Percentiles rank a stretch among this genome's conserved stretches.
phyloP scores from a whole-genome alignment of 2,329 filamentous ascomycete species.

The Meredithiella fracta region DNA sequence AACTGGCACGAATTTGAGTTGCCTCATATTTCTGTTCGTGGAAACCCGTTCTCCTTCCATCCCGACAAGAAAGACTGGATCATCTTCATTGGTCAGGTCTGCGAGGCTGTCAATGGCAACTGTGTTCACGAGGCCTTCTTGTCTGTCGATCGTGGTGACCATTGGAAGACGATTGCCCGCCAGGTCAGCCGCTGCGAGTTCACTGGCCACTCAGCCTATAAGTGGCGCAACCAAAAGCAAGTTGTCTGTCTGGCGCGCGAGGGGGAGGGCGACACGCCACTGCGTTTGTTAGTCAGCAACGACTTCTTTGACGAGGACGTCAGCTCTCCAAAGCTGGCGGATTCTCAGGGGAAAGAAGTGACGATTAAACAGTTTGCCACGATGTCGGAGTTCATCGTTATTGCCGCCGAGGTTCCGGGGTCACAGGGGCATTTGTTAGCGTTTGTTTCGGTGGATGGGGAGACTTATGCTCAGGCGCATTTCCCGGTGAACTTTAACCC shows the following conservation, averaged over 20 bases:
- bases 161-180: slow-evolving; percentile 59
- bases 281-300: slow-evolving; percentile 59
- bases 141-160: slow-evolving; percentile 61
- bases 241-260: slow-evolving; percentile 42
- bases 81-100: slow-evolving; percentile 71
- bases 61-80: slow-evolving; percentile 76
- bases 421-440: slow-evolving; percentile 52
- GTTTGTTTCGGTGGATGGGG: slow-evolving; percentile 71
- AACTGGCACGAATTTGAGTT: slow-evolving; percentile 59
- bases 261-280: slow-evolving; percentile 36
- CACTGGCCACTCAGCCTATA: slow-evolving; percentile 47
- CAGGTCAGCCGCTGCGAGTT: slow-evolving; percentile 77
- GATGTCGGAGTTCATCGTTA: slow-evolving; percentile 92
- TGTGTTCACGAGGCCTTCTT: slow-evolving; percentile 64
- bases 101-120: slow-evolving; percentile 34
- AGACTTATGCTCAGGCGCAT: slow-evolving; percentile 61
- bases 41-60: slow-evolving; percentile 56
- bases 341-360: slow-evolving; percentile 40
- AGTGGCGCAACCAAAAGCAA: slow-evolving; percentile 34
- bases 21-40: slow-evolving; percentile 33
- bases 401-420: slow-evolving; percentile 38
- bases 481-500: slow-evolving; percentile 79
- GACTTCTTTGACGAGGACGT: slow-evolving; percentile 54
- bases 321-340: slow-evolving; percentile 29
- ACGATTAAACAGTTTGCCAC: slow-evolving; percentile 69